These are phyloP conservation scores for Saxispiralis lemnorum DNA, from an alignment of 495 filamentous ascomycete genomes.

Conservation along the genomic window DNA sequence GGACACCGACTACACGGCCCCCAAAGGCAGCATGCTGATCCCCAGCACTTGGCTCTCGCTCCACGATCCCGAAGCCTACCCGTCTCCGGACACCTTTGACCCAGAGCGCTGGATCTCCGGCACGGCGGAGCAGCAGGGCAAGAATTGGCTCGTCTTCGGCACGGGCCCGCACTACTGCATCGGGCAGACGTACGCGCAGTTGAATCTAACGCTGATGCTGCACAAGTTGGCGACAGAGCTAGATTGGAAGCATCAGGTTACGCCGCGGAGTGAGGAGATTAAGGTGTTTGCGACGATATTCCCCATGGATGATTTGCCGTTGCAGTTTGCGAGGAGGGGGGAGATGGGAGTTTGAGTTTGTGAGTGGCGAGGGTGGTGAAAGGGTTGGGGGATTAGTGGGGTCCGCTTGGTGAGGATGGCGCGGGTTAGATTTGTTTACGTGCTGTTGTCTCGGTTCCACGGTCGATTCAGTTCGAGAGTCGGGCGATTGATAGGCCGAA, in stretches of 20 bases:
- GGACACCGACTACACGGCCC: slow-evolving; percentile 58
- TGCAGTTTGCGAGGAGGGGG: slow-evolving; percentile 1
- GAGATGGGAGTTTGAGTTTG: background rate
- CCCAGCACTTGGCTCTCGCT: slow-evolving; percentile 78
- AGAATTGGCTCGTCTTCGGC: slow-evolving; percentile 96
- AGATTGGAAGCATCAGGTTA: slow-evolving; percentile 80
- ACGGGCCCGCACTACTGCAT: slow-evolving; percentile 94
- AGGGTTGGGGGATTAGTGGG: too few relatives aligned
- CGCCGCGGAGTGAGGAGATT: slow-evolving; percentile 71
- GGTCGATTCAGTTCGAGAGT: too few relatives aligned
- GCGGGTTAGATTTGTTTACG: too few relatives aligned
- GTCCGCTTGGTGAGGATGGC: slow-evolving; percentile 32
- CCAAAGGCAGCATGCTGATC: slow-evolving; percentile 89
- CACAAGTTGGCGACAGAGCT: slow-evolving; percentile 78
- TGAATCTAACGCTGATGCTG: slow-evolving; percentile 79
- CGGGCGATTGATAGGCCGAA: too few relatives aligned
- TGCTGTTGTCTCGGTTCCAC: too few relatives aligned
- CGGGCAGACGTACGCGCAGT: slow-evolving; percentile 81
- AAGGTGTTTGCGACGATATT: slow-evolving; percentile 98
- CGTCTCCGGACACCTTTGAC: slow-evolving; percentile 71
- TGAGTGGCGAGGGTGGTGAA: too few relatives aligned
- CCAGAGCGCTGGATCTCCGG: slow-evolving; percentile 88
- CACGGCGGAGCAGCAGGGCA: slow-evolving; percentile 74
- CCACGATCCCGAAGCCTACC: slow-evolving; percentile 84
- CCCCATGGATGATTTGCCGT: slow-evolving; percentile 42